phyloP scores from a whole-genome alignment of 257 asterid genomes.

The Linaria vulgaris region DNA sequence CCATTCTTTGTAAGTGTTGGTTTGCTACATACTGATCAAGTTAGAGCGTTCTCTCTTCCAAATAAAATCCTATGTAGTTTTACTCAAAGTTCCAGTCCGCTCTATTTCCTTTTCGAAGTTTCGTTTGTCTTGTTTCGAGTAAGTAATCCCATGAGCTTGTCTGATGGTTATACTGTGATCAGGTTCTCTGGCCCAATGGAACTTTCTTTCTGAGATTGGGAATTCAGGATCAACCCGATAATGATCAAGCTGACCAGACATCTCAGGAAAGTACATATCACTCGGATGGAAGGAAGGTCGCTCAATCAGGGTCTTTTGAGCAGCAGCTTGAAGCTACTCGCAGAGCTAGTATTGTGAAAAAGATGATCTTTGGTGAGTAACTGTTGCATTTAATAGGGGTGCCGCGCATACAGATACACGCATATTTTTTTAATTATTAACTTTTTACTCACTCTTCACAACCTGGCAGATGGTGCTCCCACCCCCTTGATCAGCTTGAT shows the following conservation, averaged over 20 bases:
- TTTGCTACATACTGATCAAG: neutral
- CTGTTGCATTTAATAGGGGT: neutral
- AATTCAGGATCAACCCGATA: slow-evolving; percentile 34
- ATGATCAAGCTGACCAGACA: slow-evolving; percentile 37
- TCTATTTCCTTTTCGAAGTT: no score
- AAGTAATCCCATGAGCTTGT: no score
- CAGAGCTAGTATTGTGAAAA: slow-evolving; percentile 79
- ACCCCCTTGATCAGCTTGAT: slow-evolving; percentile 81
- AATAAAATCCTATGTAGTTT: neutral
- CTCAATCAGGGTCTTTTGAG: slow-evolving; percentile 64
- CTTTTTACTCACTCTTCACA: neutral
- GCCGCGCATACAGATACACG: neutral
- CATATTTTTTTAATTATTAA: neutral
- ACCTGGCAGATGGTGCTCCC: slow-evolving; percentile 78
- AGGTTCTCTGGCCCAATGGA: slow-evolving; percentile 92
- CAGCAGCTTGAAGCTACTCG: slow-evolving; percentile 94
- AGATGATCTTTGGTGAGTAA: slow-evolving; percentile 66
- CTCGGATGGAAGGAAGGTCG: slow-evolving; percentile 32
- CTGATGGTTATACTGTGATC: slow-evolving; percentile 19
- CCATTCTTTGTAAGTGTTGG: neutral
- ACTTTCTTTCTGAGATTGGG: slow-evolving; percentile 61
- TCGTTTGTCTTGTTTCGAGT: no score
- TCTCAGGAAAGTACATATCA: slow-evolving; percentile 32
- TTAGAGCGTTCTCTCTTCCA: neutral
- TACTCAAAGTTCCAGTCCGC: neutral